Conservation (phyloP, 179 eudicot species). For the Corrigiola litoralis region DNA sequence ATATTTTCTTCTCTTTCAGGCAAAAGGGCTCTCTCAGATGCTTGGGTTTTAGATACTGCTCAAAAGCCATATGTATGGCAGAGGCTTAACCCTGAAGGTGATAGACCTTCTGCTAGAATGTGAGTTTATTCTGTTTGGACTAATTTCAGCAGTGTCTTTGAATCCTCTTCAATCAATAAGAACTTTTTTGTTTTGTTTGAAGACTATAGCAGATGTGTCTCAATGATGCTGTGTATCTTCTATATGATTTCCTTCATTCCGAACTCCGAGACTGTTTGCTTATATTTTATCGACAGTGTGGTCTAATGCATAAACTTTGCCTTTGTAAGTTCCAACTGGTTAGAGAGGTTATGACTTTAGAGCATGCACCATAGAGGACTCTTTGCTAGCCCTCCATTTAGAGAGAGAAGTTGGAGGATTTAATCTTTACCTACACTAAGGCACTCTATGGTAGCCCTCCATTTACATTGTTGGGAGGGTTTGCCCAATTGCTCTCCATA, state of each 20-base stretch:
- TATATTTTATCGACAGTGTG: background rate
- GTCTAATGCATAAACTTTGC: too few species aligned
- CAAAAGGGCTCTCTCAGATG: conserved; percentile 86
- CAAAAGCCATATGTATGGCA: conserved; percentile 94
- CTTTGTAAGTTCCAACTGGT: too few species aligned
- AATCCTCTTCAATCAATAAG: background rate
- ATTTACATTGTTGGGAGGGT: too few species aligned
- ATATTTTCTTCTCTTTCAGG: conserved; percentile 41
- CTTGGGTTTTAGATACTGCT: conserved; percentile 97
- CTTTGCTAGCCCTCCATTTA: too few species aligned
- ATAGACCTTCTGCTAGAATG: conserved; percentile 98
- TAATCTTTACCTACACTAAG: too few species aligned
- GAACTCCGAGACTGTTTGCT: background rate
- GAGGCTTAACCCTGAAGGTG: conserved; percentile 88
- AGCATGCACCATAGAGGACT: too few species aligned
- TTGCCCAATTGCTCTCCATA: too few species aligned
- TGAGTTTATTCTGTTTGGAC: conserved; percentile 45
- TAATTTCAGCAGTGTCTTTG: background rate
- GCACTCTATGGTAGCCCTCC: too few species aligned
- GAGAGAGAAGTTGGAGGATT: too few species aligned
- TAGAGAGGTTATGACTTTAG: background rate
- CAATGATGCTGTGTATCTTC: background rate
- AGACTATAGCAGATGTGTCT: background rate
- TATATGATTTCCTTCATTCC: background rate
- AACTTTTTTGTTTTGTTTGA: background rate